Evolutionary conservation across 805 yeast species (phyloP).

Genomic region (Kazachstania taianensis): DNA sequence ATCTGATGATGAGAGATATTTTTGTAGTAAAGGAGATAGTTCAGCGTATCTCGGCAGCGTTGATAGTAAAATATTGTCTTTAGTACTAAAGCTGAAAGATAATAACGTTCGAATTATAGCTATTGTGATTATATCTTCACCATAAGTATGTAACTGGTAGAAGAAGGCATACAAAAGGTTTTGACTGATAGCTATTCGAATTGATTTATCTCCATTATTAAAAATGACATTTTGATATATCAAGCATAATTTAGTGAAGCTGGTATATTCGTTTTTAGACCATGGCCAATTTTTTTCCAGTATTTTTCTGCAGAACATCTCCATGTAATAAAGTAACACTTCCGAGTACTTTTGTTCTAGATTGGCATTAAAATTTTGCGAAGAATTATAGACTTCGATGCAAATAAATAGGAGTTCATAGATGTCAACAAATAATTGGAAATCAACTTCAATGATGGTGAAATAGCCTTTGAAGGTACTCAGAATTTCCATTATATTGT

Average conservation of each 20-base stretch:
- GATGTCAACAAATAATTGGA: background rate
- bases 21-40: no score
- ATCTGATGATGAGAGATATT: background rate
- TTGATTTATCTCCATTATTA: background rate
- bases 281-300: background rate
- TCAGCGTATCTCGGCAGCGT: no score
- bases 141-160: background rate
- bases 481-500: conserved; percentile 1
- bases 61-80: background rate
- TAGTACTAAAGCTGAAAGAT: background rate
- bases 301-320: background rate
- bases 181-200: background rate
- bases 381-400: background rate
- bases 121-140: background rate
- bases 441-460: background rate
- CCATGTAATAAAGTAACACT: background rate
- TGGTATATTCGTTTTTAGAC: background rate
- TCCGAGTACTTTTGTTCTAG: background rate
- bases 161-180: background rate
- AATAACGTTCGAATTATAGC: background rate
- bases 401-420: conserved; percentile 2
- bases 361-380: background rate
- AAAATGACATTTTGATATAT: background rate
- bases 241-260: background rate
- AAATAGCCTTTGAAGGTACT: conserved; percentile 1